A percentile compares a stretch with the other conserved stretches of the same genome.
Conservation (phyloP, 2,329 filamentous ascomycete genomes). For the Lomentospora prolificans region DNA sequence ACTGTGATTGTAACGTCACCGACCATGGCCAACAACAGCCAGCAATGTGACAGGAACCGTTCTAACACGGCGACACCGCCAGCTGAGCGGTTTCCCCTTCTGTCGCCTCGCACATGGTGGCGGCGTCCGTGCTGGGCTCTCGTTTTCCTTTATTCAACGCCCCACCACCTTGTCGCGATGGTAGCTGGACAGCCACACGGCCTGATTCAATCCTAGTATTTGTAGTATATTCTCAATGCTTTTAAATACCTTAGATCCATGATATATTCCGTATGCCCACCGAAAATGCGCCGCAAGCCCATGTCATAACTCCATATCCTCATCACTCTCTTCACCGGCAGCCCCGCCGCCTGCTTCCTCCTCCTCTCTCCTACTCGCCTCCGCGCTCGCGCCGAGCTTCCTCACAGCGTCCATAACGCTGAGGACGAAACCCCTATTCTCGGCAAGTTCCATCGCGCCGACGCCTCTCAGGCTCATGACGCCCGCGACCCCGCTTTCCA, state of each 20-base stretch:
- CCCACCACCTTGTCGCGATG: too few relatives aligned
- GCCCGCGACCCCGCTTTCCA: conserved; percentile 65
- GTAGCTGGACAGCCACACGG: background rate
- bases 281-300: background rate
- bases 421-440: conserved; percentile 72
- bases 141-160: too few relatives aligned
- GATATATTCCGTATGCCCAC: background rate
- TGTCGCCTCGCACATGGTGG: too few relatives aligned
- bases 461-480: conserved; percentile 62
- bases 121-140: too few relatives aligned
- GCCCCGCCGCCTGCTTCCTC: conserved; percentile 54
- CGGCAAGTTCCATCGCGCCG: conserved; percentile 85
- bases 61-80: too few relatives aligned
- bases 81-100: too few relatives aligned
- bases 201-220: background rate
- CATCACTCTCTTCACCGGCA: conserved; percentile 50
- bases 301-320: conserved; percentile 32
- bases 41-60: too few relatives aligned
- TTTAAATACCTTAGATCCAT: background rate
- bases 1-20: too few relatives aligned
- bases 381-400: conserved; percentile 71
- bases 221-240: background rate
- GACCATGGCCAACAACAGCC: too few relatives aligned
- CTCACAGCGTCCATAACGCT: conserved; percentile 83
- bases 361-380: conserved; percentile 66